phyloP scores from a whole-genome alignment of 768 basidiomycete species.

The Chlorophyllum brunneum region DNA sequence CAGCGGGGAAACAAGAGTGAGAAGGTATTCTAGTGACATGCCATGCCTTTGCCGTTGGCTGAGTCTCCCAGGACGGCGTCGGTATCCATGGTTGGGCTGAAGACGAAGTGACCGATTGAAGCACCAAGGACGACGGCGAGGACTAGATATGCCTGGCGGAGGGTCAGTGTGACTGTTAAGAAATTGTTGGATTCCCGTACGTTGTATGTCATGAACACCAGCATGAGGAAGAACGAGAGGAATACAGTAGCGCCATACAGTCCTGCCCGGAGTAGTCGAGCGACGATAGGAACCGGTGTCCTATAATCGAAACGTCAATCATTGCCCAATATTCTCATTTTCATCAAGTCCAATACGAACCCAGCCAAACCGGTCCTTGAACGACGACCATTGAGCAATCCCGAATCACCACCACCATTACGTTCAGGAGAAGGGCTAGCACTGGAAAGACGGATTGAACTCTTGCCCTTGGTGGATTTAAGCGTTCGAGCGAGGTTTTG shows the following conservation, averaged over 20 bases:
- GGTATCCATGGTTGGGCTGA: constrained; percentile 60
- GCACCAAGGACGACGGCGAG: constrained; percentile 78
- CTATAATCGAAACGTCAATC: too few species aligned
- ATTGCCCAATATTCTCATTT: too few species aligned
- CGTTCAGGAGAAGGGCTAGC: constrained; percentile 34
- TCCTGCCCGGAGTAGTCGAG: constrained; percentile 55
- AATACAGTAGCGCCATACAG: constrained; percentile 77
- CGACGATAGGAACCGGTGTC: constrained; percentile 42
- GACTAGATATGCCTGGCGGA: constrained; percentile 77
- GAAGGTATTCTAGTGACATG: constrained; percentile 58
- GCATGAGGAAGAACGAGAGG: constrained; percentile 88
- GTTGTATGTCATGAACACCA: constrained; percentile 97
- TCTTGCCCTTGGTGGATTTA: constrained; percentile 42
- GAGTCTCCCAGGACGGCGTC: constrained; percentile 48
- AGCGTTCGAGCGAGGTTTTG: constrained; percentile 48
- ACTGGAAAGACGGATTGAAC: constrained; percentile 22
- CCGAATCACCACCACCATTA: constrained; percentile 44
- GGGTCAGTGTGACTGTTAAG: background rate
- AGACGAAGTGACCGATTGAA: constrained; percentile 78
- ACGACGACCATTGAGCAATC: constrained; percentile 41
- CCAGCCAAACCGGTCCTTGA: constrained; percentile 32
- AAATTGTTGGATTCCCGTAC: constrained; percentile 39
- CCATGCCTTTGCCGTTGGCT: constrained; percentile 59
- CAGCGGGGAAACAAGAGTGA: background rate
- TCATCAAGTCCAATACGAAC: constrained; percentile 31